Percentiles rank a stretch among this genome's conserved stretches.
These are phyloP conservation scores for Boletus barrowsii DNA, from an alignment of 768 basidiomycete species.

Conservation along the genomic window DNA sequence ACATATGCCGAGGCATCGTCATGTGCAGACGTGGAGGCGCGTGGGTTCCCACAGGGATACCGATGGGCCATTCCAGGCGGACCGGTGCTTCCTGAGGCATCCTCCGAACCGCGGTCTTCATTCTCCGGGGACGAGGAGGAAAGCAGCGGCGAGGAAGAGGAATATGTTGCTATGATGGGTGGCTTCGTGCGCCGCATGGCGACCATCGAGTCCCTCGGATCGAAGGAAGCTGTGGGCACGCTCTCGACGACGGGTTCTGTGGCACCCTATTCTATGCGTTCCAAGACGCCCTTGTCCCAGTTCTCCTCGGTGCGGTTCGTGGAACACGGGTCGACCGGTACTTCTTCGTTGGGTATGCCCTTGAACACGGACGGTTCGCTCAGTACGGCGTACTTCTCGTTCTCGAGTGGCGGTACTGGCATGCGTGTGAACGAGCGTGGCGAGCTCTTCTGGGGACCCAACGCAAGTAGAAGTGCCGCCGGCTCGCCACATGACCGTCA, in stretches of 20 bases:
- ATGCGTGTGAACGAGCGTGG: conserved; percentile 28
- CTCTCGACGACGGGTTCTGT: conserved; percentile 32
- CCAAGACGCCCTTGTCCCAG: conserved; percentile 18
- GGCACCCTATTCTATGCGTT: conserved; percentile 28
- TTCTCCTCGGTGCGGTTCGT: conserved; percentile 26
- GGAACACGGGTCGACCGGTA: conserved; percentile 3
- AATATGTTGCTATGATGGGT: conserved; percentile 57
- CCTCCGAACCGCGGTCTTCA: conserved; percentile 17
- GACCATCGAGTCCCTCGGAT: conserved; percentile 76
- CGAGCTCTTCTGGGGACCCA: conserved; percentile 15
- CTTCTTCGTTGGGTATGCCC: not conserved
- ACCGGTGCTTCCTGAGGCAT: conserved; percentile 4
- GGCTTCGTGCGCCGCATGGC: conserved; percentile 71
- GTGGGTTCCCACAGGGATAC: not conserved
- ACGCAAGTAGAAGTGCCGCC: conserved; percentile 1
- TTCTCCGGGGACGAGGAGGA: conserved; percentile 2
- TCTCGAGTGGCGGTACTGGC: conserved; percentile 21
- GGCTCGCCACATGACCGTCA: conserved; percentile 11
- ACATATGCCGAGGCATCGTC: conserved; percentile 2
- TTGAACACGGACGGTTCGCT: conserved; percentile 11
- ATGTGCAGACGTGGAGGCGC: conserved; percentile 3
- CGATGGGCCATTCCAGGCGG: not conserved
- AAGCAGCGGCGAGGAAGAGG: conserved; percentile 26
- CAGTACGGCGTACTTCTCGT: conserved; percentile 26
- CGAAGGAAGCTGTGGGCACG: conserved; percentile 44